Percentiles rank a stretch among this genome's conserved stretches.
phyloP scores from a whole-genome alignment of 2,329 filamentous ascomycete species.

The Magnaporthiopsis incrustans region DNA sequence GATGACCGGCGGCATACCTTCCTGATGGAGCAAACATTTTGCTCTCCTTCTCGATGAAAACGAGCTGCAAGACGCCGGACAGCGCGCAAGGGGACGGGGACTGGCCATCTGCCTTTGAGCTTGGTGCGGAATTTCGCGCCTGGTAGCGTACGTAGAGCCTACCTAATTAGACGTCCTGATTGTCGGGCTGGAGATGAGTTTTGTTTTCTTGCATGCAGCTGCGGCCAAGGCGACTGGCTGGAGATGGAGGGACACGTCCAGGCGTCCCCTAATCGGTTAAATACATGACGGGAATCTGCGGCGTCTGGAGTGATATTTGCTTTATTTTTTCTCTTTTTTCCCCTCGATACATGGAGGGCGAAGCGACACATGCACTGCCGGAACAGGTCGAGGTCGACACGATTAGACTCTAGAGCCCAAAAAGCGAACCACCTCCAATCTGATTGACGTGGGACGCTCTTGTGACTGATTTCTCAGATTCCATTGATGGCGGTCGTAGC shows the following conservation, averaged over 20 bases:
- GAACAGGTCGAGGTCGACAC: neutral
- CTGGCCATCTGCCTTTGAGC: no score
- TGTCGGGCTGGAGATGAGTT: no score
- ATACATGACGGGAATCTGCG: neutral
- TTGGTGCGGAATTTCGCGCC: neutral
- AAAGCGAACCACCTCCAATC: neutral
- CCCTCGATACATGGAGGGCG: neutral
- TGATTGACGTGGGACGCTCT: neutral
- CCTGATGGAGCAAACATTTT: neutral
- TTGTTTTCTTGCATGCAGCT: no score
- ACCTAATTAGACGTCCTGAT: no score
- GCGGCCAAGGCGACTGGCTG: no score
- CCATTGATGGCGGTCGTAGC: no score
- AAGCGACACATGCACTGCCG: neutral
- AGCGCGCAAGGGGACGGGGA: no score
- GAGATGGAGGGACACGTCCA: no score
- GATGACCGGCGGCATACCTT: constrained; percentile 12
- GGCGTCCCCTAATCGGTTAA: neutral
- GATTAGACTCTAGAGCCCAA: neutral
- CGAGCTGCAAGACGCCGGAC: no score
- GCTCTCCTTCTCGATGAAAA: neutral
- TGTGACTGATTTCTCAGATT: no score
- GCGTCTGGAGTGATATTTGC: neutral
- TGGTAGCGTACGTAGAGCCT: no score
- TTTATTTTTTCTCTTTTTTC: neutral